Base-by-base conservation (phyloP, 176 grass and related monocot species). In the bread wheat (Triticum aestivum) region DNA sequence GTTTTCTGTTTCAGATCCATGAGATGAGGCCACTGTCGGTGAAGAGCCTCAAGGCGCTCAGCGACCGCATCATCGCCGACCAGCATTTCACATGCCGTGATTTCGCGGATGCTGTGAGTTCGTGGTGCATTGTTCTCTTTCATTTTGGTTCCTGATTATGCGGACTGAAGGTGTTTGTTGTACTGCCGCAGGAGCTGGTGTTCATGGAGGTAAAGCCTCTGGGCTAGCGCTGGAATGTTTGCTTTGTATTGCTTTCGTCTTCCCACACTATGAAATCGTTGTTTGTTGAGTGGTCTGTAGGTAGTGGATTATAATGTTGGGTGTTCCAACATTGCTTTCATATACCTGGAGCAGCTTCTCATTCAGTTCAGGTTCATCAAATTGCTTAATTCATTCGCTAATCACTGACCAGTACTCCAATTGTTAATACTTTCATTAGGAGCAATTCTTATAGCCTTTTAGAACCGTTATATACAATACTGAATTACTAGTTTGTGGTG, bases 41-140 rank as follows among this genome's bases (percentile, higher is more conserved):
- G 88, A 98, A 89, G 82, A 98, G 82, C 79, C 88, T 98, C 66
- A 95, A 98, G 86, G 88, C 93, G 27, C 82, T 98, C 65, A 84
- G 89, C 32, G 96, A 94, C 41, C 88, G 71, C 66, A 62, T 94
- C 83, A 95, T 98, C 18, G 61, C 45, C 9, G 91, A 98, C 29
- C 93, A 95, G 87, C 93, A 98, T 87, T 98, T 98, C 90, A 98
- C 91, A 14, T 89, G 86, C 59, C 78, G 83, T 4, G 93, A 98
- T 92, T 95, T 95, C 23, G 83, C 75, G 27, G 67, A 82, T 45
- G 93, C 91, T 1, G 96, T 95, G 81, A 83, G 91, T 89, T 72
- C 23, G 9, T 66, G 21, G 27, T 39, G 29, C 39, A 75, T 62
- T 38, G 11, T 26, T 47, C 65, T 82, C 39, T 29, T 52, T 68